These are phyloP conservation scores for Phalaenopsis aphrodite DNA, from an alignment of 106 monocot species.

Conservation along the genomic window DNA sequence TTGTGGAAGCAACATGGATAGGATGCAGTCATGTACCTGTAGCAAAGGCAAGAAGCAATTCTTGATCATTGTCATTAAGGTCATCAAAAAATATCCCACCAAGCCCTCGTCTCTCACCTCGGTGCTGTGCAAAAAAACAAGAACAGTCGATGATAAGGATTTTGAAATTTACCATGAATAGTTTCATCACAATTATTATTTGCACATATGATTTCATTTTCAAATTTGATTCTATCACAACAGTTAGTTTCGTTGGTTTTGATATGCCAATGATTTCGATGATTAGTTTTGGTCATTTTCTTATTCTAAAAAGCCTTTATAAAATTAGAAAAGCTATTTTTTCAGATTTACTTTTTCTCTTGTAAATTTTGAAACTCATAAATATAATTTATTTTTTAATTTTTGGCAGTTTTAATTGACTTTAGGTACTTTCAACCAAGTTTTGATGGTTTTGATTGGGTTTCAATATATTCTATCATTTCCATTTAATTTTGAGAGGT, in stretches of 20 bases:
- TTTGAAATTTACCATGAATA: background rate
- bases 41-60: constrained; percentile 90
- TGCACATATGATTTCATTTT: too few relatives aligned
- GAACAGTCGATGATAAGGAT: constrained; percentile 10
- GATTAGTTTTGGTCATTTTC: too few relatives aligned
- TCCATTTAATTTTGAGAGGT: too few relatives aligned
- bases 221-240: background rate
- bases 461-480: too few relatives aligned
- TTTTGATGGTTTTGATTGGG: too few relatives aligned
- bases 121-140: constrained; percentile 58
- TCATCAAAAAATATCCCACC: constrained; percentile 99
- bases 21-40: constrained; percentile 43
- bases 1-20: background rate
- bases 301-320: background rate
- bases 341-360: background rate
- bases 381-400: background rate
- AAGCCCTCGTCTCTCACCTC: constrained; percentile 91
- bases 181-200: background rate
- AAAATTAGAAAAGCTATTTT: background rate
- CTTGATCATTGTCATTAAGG: constrained; percentile 91
- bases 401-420: background rate
- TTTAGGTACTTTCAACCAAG: too few relatives aligned
- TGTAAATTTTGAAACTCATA: background rate
- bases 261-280: too few relatives aligned
- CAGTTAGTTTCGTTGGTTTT: background rate